A percentile compares a stretch with the other conserved stretches of the same genome.
Evolutionary conservation across 805 yeast species (phyloP).

Genomic region (Saturnispora sekii): DNA sequence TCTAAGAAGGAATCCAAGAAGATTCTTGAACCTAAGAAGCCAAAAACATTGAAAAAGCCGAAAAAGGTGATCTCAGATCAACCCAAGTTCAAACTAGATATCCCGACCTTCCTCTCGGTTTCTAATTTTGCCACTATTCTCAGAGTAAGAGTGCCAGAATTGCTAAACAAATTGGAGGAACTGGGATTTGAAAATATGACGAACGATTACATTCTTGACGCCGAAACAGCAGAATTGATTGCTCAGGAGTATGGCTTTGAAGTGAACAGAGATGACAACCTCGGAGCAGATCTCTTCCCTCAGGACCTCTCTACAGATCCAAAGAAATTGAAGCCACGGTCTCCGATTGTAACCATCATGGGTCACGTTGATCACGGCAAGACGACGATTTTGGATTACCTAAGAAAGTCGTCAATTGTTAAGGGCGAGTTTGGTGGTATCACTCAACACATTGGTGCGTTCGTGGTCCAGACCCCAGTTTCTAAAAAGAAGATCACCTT

Average conservation of each 20-base stretch:
- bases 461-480: conserved; percentile 70
- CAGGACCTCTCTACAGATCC: conserved; percentile 40
- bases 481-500: conserved; percentile 76
- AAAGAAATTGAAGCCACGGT: conserved; percentile 49
- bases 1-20: background rate
- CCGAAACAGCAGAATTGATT: conserved; percentile 75
- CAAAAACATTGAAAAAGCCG: conserved; percentile 6
- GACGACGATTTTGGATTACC: conserved; percentile 81
- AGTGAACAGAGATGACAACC: conserved; percentile 44
- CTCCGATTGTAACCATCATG: conserved; percentile 96
- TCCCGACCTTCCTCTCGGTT: conserved; percentile 75
- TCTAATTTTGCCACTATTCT: conserved; percentile 68
- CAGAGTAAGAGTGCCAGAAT: conserved; percentile 49
- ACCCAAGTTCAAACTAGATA: conserved; percentile 24
- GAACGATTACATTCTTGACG: conserved; percentile 73
- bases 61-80: conserved; percentile 6
- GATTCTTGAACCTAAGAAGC: conserved; percentile 3
- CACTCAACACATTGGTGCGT: conserved; percentile 97
- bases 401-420: conserved; percentile 78
- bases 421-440: conserved; percentile 90
- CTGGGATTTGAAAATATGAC: conserved; percentile 69
- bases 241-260: conserved; percentile 85
- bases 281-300: conserved; percentile 52
- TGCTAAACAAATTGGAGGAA: conserved; percentile 47
- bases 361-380: conserved; percentile 99